Base-by-base conservation (phyloP, 2,329 filamentous ascomycete genomes). In the Xylariales sp. region DNA sequence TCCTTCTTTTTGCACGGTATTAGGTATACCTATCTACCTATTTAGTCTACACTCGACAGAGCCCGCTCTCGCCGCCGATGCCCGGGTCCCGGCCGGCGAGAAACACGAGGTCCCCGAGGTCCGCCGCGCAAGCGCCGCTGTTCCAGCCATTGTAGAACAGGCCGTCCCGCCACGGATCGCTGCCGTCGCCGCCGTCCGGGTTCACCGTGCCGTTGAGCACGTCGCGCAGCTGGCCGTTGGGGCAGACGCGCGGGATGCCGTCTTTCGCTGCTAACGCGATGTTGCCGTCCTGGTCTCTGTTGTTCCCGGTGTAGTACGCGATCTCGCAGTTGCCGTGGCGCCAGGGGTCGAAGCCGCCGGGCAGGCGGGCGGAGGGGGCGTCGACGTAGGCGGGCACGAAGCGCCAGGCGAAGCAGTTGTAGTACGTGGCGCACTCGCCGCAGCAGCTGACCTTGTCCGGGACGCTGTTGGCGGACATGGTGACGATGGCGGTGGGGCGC, bases 81-180 rank as follows among this genome's bases (percentile, higher is more conserved):
- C 75, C 75, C 5, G 62, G 39, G 50, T 76, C 74, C n/a, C 46
- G n/a, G 2, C 73, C 71, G 1, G 56, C 61, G 32, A 55, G 53
- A 34, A 74, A 76, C 5, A 72, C 46, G 9, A 68, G 69, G n/a
- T 62, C 36, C 10, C 66, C 66, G 3, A 75, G 69, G 46, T 66
- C 66, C 9, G 72, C 74, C 9, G 72, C 74, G 58, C 76, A 78
- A 32, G 73, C 71, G 7, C 76, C 76, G 57, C 75, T 65, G 56
- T 78, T 78, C 76, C 76, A 78, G n/a, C 76, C 75, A 32, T 77
- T 72, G 59, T 74, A 77, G 65, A 75, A 78, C 39, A 77, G 62
- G 5, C 73, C 65, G 16, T 67, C 70, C 67, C 74, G 49, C 72
- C 72, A 53, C 41, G 36, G n/a, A 53, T 65, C 52, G 5, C 41